A percentile compares a stretch with the other conserved stretches of the same genome.
phyloP scores from a whole-genome alignment of 495 filamentous ascomycete species.

The Podospora comata region DNA sequence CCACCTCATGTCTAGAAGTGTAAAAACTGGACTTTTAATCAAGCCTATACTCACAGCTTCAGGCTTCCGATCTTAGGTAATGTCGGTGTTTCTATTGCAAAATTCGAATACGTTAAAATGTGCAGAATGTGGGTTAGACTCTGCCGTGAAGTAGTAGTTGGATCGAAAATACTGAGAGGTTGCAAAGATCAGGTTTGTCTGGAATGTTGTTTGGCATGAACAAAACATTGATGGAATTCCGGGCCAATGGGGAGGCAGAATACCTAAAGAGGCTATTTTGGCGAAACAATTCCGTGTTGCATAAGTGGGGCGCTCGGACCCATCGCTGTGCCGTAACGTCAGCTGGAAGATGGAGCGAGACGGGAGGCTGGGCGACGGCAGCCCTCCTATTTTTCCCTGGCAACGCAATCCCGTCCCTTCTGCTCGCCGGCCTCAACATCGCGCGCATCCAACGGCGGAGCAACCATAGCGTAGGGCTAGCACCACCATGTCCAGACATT shows the following conservation, averaged over 20 bases:
- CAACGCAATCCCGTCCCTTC: constrained; percentile 22
- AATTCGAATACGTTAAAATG: no score
- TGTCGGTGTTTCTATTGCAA: no score
- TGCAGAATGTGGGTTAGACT: no score
- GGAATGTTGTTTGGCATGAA: not conserved
- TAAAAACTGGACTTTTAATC: no score
- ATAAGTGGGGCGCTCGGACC: not conserved
- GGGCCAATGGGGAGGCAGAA: not conserved
- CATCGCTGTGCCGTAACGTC: not conserved
- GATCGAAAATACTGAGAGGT: no score
- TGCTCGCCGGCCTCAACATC: constrained; percentile 19
- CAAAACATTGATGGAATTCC: not conserved
- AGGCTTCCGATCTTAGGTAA: no score
- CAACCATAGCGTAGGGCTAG: constrained; percentile 27
- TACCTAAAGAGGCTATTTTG: not conserved
- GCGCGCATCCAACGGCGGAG: constrained; percentile 26
- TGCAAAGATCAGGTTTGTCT: not conserved
- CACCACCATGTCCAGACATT: constrained; percentile 2
- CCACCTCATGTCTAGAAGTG: no score
- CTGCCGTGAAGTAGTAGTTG: no score
- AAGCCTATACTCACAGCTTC: no score
- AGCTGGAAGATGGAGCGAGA: not conserved
- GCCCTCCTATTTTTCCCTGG: constrained; percentile 29
- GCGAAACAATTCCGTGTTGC: not conserved
- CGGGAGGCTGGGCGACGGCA: no score